Evolutionary conservation across 352 stramenopile genomes (phyloP).

Genomic region (Phytophthora foliorum): DNA sequence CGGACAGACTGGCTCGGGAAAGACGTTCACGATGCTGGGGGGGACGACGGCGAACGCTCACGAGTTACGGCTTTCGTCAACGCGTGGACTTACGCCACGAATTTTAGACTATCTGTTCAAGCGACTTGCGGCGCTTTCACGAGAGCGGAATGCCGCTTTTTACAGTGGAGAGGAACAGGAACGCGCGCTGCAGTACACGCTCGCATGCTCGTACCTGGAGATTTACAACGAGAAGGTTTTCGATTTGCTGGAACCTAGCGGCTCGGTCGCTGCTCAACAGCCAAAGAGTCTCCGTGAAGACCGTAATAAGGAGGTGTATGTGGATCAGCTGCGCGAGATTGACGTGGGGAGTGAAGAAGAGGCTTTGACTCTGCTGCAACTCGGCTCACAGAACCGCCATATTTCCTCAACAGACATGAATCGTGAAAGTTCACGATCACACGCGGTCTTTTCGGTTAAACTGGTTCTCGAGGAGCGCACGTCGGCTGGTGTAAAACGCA

Average conservation of each 20-base stretch:
- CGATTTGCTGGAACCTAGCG: constrained; percentile 80
- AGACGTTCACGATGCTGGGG: constrained; percentile 92
- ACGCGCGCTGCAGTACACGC: constrained; percentile 57
- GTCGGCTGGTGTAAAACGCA: constrained; percentile 64
- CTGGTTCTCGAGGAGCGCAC: constrained; percentile 89
- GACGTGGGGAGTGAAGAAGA: constrained; percentile 69
- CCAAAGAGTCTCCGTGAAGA: constrained; percentile 84
- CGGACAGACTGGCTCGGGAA: constrained; percentile 89
- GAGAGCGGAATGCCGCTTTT: constrained; percentile 52
- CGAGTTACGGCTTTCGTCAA: constrained; percentile 56
- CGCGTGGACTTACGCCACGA: constrained; percentile 83
- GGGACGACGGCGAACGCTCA: constrained; percentile 43
- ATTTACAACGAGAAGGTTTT: constrained; percentile 94
- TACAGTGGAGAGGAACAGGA: constrained; percentile 40
- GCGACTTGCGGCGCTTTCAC: constrained; percentile 53
- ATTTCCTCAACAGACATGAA: constrained; percentile 99
- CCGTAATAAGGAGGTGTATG: constrained; percentile 79
- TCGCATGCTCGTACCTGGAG: constrained; percentile 90
- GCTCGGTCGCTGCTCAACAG: constrained; percentile 51
- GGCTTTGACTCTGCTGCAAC: constrained; percentile 77
- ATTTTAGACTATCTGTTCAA: constrained; percentile 89
- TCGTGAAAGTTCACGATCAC: constrained; percentile 94
- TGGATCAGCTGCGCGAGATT: constrained; percentile 80
- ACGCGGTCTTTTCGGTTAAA: constrained; percentile 98
- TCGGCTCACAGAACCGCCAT: constrained; percentile 90